phyloP scores from a whole-genome alignment of 2,329 filamentous ascomycete genomes.

The Trichoderma breve region DNA sequence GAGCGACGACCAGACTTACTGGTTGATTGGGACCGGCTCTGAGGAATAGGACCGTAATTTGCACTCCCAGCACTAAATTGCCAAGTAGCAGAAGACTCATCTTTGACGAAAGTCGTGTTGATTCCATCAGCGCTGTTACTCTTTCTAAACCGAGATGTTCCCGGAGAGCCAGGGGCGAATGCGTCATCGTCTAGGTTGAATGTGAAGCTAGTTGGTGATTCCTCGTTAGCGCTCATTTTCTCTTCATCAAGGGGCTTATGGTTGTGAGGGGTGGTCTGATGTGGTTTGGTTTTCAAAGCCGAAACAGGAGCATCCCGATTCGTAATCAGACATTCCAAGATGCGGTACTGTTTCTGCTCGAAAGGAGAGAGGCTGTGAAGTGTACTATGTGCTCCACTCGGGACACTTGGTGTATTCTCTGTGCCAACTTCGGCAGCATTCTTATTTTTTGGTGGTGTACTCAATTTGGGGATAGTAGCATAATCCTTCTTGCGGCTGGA shows the following conservation, averaged over 20 bases:
- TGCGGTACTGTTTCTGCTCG: slow-evolving; percentile 40
- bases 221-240: slow-evolving; percentile 35
- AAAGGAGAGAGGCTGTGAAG: slow-evolving; percentile 36
- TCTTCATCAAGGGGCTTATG: slow-evolving; percentile 4
- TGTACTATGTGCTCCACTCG: slow-evolving; percentile 34
- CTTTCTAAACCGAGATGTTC: slow-evolving; percentile 43
- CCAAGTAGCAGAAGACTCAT: slow-evolving; percentile 46
- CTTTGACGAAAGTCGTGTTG: slow-evolving; percentile 58
- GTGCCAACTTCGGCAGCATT: slow-evolving; percentile 21
- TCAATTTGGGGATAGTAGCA: neutral
- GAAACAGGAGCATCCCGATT: slow-evolving; percentile 26
- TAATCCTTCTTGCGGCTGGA: slow-evolving; percentile 15
- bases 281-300: slow-evolving; percentile 22
- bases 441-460: slow-evolving; percentile 10
- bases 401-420: slow-evolving; percentile 24
- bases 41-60: slow-evolving; percentile 30
- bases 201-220: slow-evolving; percentile 47
- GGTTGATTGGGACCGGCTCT: slow-evolving; percentile 38
- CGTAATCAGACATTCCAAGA: slow-evolving; percentile 40
- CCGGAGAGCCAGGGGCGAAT: slow-evolving; percentile 37
- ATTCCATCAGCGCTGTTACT: slow-evolving; percentile 57
- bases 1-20: slow-evolving; percentile 42
- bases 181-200: slow-evolving; percentile 46
- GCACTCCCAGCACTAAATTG: slow-evolving; percentile 52
- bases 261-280: neutral